Evolutionary conservation across 805 yeast species (phyloP).

Genomic region (Tetrapisispora fleetii): DNA sequence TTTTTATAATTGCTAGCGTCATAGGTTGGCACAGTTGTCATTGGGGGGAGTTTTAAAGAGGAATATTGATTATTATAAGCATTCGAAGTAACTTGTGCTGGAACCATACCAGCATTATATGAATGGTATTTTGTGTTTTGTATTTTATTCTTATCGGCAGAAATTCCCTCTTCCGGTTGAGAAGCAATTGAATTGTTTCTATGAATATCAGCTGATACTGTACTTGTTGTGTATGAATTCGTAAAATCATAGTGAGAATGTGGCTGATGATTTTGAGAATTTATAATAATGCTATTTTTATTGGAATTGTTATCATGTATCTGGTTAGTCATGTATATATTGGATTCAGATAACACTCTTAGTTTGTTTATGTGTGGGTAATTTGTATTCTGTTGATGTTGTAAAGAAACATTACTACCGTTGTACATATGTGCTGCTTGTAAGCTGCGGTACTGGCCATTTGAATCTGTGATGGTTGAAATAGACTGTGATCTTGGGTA

Average conservation of each 20-base stretch:
- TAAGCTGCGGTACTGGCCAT: neutral
- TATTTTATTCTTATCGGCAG: neutral
- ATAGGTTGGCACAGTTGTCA: constrained; percentile 24
- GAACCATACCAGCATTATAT: neutral
- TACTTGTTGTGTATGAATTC: constrained; percentile 1
- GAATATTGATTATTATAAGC: neutral
- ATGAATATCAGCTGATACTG: neutral
- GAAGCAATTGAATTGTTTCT: constrained; percentile 2
- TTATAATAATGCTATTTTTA: neutral
- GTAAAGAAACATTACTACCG: neutral
- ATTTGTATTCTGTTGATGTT: neutral
- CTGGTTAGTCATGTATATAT: neutral
- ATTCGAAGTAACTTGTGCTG: neutral
- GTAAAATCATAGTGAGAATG: neutral
- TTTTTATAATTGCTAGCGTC: neutral
- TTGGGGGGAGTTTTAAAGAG: constrained; percentile 4
- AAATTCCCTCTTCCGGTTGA: neutral
- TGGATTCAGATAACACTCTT: neutral
- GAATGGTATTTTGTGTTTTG: neutral
- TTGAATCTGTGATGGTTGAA: neutral
- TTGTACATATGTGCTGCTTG: neutral
- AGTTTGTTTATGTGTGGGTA: neutral
- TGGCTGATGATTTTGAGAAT: neutral
- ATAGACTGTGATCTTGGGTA: constrained; percentile 1
- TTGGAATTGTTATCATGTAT: neutral